Evolutionary conservation across 495 filamentous ascomycete genomes (phyloP).

Genomic region (Neurospora sp.): DNA sequence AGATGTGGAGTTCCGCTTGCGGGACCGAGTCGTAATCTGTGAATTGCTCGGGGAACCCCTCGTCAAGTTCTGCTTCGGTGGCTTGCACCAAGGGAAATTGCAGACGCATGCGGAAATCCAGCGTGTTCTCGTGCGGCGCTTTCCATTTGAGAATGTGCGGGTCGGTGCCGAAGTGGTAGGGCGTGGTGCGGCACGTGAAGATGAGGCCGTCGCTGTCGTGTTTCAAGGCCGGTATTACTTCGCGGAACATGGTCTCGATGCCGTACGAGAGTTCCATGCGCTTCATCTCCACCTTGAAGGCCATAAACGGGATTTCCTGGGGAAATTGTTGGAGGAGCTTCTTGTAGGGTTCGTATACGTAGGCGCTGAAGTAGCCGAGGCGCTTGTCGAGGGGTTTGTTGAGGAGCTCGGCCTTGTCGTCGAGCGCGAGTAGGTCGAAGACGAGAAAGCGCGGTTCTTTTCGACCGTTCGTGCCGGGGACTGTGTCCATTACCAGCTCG

Average conservation of each 20-base stretch:
- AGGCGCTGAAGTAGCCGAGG: slow-evolving; percentile 72
- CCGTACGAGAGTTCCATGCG: slow-evolving; percentile 79
- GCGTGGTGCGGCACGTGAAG: slow-evolving; percentile 80
- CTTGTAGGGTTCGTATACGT: slow-evolving; percentile 71
- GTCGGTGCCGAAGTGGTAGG: slow-evolving; percentile 86
- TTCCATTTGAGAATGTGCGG: slow-evolving; percentile 96
- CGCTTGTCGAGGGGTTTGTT: slow-evolving; percentile 73
- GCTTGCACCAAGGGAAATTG: slow-evolving; percentile 66
- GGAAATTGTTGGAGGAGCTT: slow-evolving; percentile 58
- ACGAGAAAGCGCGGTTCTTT: slow-evolving; percentile 72
- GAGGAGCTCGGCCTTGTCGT: slow-evolving; percentile 63
- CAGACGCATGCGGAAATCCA: slow-evolving; percentile 78
- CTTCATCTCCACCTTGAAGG: slow-evolving; percentile 78
- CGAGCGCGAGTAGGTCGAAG: slow-evolving; percentile 83
- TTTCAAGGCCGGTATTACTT: slow-evolving; percentile 69
- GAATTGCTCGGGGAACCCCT: slow-evolving; percentile 46
- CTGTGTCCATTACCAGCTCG: slow-evolving; percentile 76
- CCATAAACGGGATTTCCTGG: slow-evolving; percentile 56
- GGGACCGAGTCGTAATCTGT: slow-evolving; percentile 46
- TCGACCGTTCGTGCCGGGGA: slow-evolving; percentile 40
- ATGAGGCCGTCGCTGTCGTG: slow-evolving; percentile 96
- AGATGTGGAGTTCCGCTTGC: slow-evolving; percentile 36
- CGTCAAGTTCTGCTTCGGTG: slow-evolving; percentile 53
- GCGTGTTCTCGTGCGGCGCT: slow-evolving; percentile 78
- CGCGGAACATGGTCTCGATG: slow-evolving; percentile 80